These are phyloP conservation scores for Russula brevipes DNA, from an alignment of 768 basidiomycete species.

Conservation along the genomic window DNA sequence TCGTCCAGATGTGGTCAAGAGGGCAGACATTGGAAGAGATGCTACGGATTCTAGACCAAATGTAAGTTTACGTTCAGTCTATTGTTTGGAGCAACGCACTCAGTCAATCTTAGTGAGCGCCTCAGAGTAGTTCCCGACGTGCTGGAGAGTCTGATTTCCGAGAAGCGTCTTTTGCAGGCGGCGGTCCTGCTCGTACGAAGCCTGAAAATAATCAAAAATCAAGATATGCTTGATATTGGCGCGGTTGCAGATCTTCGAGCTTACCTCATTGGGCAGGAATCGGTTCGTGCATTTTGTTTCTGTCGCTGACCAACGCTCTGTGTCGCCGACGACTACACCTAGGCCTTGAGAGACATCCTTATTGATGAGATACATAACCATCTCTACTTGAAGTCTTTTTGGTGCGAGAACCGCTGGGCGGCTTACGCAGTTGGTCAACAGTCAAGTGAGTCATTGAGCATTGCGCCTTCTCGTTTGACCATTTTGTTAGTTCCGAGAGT, in stretches of 20 bases:
- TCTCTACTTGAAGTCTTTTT: constrained; percentile 94
- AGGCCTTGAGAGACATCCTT: constrained; percentile 90
- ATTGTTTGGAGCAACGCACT: constrained; percentile 19
- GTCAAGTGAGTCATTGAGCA: constrained; percentile 48
- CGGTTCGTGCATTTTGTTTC: constrained; percentile 43
- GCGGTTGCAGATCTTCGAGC: constrained; percentile 82
- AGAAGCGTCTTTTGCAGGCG: constrained; percentile 88
- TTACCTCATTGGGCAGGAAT: constrained; percentile 84
- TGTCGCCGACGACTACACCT: constrained; percentile 14
- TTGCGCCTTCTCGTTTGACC: constrained; percentile 12
- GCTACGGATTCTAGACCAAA: constrained; percentile 89
- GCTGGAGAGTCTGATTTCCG: constrained; percentile 90
- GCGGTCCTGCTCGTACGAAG: constrained; percentile 81
- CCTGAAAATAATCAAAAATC: constrained; percentile 83
- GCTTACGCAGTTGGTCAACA: constrained; percentile 78
- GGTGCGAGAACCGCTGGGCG: constrained; percentile 91
- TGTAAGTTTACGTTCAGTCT: constrained; percentile 43
- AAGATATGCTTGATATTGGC: constrained; percentile 94
- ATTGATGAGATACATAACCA: constrained; percentile 95
- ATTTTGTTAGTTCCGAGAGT: constrained; percentile 51
- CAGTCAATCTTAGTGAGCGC: constrained; percentile 46
- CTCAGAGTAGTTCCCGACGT: constrained; percentile 87
- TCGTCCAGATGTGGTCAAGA: constrained; percentile 84
- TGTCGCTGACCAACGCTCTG: not conserved
- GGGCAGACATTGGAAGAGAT: constrained; percentile 94